These are phyloP conservation scores for Streptanthus diversifolius DNA, from an alignment of 345 rosid genomes.

Conservation along the genomic window DNA sequence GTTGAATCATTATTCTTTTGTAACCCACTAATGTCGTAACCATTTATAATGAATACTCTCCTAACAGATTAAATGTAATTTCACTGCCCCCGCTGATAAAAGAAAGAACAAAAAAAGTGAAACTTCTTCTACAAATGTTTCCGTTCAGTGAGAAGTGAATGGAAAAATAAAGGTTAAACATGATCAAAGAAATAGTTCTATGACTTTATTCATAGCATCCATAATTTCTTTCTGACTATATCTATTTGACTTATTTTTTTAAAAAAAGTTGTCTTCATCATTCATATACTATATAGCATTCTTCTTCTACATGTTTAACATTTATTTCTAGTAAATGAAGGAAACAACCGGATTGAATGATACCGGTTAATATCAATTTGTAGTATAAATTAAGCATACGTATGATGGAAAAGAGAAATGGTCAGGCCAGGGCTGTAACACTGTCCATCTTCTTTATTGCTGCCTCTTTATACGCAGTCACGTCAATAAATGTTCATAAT, in stretches of 20 bases:
- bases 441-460: constrained; percentile 32
- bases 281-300: neutral
- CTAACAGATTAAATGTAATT: neutral
- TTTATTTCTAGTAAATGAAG: neutral
- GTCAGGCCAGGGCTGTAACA: constrained; percentile 35
- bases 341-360: neutral
- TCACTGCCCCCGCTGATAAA: neutral
- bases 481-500: constrained; percentile 6
- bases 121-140: neutral
- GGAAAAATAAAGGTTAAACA: neutral
- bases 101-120: neutral
- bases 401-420: constrained; percentile 25
- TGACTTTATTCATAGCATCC: neutral
- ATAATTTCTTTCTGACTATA: neutral
- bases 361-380: neutral
- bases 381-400: neutral
- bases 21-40: neutral
- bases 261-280: neutral
- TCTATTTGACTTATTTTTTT: neutral
- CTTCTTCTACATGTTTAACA: neutral
- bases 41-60: neutral
- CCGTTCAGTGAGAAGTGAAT: neutral
- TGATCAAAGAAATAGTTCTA: neutral
- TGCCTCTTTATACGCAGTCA: constrained; percentile 7
- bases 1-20: neutral